Evolutionary conservation across 495 filamentous ascomycete species (phyloP), one percentile per base, ranked within the genome.

Genomic region (Penicillium bialowiezense): DNA sequence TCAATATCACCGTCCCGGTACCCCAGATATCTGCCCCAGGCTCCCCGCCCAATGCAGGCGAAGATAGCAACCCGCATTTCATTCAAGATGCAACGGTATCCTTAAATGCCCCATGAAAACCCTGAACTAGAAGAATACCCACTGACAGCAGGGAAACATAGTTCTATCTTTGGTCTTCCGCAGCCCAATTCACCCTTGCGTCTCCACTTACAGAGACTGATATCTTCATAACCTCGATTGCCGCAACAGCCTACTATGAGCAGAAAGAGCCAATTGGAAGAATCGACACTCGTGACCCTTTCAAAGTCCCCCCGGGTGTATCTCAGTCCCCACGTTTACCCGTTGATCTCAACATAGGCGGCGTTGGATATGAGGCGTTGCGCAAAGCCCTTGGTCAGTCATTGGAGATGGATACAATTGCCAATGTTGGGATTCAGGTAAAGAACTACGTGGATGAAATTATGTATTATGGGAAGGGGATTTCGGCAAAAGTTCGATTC

Each of bases 181-280:
- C 88, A 1, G 92, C 90, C 20, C 80, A 86, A 3, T 96, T 98
- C 72, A 85, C 81, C 1, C 75, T 98, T 29, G 74, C 80, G 35
- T 96, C 91, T 2, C 93, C 93, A 0, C 73, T 96, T 3, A 68
- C 71, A 34, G 69, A 82, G 46, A 86, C 84, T 15, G 87, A 79
- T 1, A 64, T 98, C 15, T 86, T 78, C 49, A 76, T 98, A 55
- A 86, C 88, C 15, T 78, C 71, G 33, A 73, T 98, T 47, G 83
- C 96, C 56, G 93, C 91, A 14, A 90, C 86, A 1, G 89, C 93
- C 0, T 84, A 82, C 52, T 93, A 97, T 55, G 87, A 91, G 51
- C 76, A 90, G 43, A 85, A 84, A 17, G 81, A 91, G 19, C 79
- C 83, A 7, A 71, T 95, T 0, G 93, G 91, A 9, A 70, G 72